Percentiles rank a stretch among this genome's conserved stretches.
Evolutionary conservation across 2,329 filamentous ascomycete genomes (phyloP).

Genomic region (Chaetomium globosum): DNA sequence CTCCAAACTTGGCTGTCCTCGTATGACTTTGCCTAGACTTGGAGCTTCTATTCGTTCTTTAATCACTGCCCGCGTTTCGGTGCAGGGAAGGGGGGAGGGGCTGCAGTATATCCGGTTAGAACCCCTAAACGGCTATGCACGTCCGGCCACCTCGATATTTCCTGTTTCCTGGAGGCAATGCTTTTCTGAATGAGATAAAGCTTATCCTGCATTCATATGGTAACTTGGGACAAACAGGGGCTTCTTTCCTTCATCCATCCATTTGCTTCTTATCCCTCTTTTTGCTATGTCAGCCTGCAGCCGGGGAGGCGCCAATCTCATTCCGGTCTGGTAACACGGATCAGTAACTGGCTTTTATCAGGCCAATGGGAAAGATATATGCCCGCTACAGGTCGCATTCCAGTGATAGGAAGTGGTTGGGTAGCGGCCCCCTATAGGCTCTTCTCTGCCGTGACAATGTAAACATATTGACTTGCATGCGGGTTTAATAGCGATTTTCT

Average conservation of each 20-base stretch:
- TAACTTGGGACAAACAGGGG: no score
- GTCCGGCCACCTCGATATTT: background rate
- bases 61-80: background rate
- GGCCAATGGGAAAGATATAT: background rate
- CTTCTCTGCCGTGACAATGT: background rate
- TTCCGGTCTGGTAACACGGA: background rate
- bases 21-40: background rate
- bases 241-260: background rate
- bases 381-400: background rate
- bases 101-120: background rate
- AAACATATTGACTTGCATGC: background rate
- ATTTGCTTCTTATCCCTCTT: background rate
- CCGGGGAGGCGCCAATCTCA: background rate
- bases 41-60: background rate
- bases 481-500: background rate
- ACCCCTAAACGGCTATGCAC: background rate
- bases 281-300: background rate
- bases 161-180: background rate
- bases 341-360: background rate
- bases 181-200: background rate
- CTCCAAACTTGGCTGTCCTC: constrained; percentile 1
- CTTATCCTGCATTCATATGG: background rate
- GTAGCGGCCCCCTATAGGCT: background rate
- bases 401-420: background rate
- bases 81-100: background rate